Evolutionary conservation across 2,329 filamentous ascomycete species (phyloP).

Genomic region (Huntiella abstrusa): DNA sequence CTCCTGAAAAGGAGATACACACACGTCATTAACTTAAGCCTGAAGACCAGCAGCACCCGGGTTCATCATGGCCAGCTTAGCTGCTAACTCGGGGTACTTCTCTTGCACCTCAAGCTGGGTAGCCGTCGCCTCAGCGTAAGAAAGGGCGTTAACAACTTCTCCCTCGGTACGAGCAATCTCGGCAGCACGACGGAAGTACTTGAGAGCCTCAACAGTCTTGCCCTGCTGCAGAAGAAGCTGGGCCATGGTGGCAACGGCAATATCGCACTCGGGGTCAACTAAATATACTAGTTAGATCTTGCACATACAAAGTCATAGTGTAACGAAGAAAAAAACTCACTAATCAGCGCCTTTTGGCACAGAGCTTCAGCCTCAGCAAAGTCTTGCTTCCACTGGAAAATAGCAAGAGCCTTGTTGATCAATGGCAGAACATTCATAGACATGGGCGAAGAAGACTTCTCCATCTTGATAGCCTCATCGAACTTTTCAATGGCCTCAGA

Average conservation of each 20-base stretch:
- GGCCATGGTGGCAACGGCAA: slow-evolving; percentile 95
- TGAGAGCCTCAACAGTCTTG: slow-evolving; percentile 85
- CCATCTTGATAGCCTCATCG: slow-evolving; percentile 95
- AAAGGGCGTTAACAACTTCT: slow-evolving; percentile 89
- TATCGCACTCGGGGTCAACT: slow-evolving; percentile 98
- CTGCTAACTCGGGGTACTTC: slow-evolving; percentile 65
- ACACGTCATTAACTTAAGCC: neutral
- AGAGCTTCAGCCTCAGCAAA: slow-evolving; percentile 87
- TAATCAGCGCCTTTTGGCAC: slow-evolving; percentile 92
- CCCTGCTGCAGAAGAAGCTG: slow-evolving; percentile 94
- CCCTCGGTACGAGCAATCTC: slow-evolving; percentile 87
- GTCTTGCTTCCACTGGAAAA: slow-evolving; percentile 98
- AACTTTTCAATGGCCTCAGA: slow-evolving; percentile 94
- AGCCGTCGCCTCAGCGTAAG: slow-evolving; percentile 88
- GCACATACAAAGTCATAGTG: neutral
- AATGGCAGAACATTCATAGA: slow-evolving; percentile 94
- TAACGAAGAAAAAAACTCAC: slow-evolving; percentile 33
- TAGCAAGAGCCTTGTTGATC: slow-evolving; percentile 92
- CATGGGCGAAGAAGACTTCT: slow-evolving; percentile 82
- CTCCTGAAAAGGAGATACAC: neutral
- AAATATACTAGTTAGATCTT: slow-evolving; percentile 1
- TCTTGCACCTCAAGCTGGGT: slow-evolving; percentile 87
- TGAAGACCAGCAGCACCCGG: slow-evolving; percentile 6
- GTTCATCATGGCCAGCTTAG: slow-evolving; percentile 30
- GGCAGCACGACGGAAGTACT: slow-evolving; percentile 91